Conservation (phyloP, 805 yeast species). For the Yamadazyma akitaensis region DNA sequence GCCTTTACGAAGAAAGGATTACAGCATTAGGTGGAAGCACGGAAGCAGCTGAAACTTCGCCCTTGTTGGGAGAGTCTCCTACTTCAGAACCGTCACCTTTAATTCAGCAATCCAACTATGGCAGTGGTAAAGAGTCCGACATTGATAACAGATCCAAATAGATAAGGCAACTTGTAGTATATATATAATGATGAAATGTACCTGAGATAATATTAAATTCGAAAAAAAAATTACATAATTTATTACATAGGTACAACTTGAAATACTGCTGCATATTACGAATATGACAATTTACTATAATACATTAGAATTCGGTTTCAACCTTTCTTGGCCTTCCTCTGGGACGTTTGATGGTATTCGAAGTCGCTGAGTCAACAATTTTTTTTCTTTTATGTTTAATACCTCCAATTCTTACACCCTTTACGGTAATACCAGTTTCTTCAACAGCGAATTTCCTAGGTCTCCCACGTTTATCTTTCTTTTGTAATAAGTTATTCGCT, state of each 20-base stretch:
- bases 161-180: not conserved
- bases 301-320: constrained; percentile 5
- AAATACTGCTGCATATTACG: not conserved
- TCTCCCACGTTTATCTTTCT: constrained; percentile 47
- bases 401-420: constrained; percentile 41
- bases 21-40: not conserved
- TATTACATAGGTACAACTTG: not conserved
- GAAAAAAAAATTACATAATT: not conserved
- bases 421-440: constrained; percentile 42
- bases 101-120: not conserved
- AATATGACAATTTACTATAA: not conserved
- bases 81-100: not conserved
- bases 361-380: not conserved
- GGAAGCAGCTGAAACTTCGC: constrained; percentile 1
- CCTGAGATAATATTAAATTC: not conserved
- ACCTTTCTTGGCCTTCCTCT: constrained; percentile 16
- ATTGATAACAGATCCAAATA: not conserved
- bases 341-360: constrained; percentile 8
- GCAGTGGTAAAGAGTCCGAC: not conserved
- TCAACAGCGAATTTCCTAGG: constrained; percentile 50
- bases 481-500: constrained; percentile 32
- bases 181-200: not conserved
- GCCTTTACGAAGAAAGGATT: constrained; percentile 28
- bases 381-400: constrained; percentile 18
- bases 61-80: not conserved